A percentile compares a stretch with the other conserved stretches of the same genome.
These are phyloP conservation scores for Ophiosphaerella narmari DNA, from an alignment of 2,329 filamentous ascomycete genomes.

Conservation along the genomic window DNA sequence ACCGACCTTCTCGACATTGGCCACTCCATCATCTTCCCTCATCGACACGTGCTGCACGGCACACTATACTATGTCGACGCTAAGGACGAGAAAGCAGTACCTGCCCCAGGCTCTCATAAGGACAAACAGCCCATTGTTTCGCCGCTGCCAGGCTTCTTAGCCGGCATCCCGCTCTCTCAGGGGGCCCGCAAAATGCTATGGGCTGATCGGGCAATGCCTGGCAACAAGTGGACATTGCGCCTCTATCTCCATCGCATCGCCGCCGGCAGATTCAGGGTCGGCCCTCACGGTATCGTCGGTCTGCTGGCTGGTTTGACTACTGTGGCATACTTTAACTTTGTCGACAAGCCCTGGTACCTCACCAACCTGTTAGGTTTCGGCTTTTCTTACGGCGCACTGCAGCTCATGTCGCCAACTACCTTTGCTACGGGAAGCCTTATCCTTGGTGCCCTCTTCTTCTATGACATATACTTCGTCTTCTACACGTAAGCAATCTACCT, in stretches of 20 bases:
- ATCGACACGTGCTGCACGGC: constrained; percentile 63
- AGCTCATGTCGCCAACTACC: constrained; percentile 85
- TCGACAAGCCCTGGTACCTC: constrained; percentile 68
- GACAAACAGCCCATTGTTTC: constrained; percentile 39
- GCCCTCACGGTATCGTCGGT: constrained; percentile 60
- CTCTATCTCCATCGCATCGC: constrained; percentile 59
- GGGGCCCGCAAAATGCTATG: constrained; percentile 50
- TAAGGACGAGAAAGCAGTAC: constrained; percentile 38
- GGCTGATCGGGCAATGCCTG: constrained; percentile 53
- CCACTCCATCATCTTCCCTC: constrained; percentile 73
- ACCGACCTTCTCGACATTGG: constrained; percentile 71
- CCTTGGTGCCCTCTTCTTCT: constrained; percentile 81
- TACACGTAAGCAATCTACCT: constrained; percentile 65
- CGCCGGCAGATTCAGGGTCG: constrained; percentile 58
- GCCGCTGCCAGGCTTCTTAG: constrained; percentile 58
- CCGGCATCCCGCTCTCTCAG: constrained; percentile 52
- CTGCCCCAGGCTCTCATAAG: constrained; percentile 32
- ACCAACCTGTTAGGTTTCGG: constrained; percentile 87
- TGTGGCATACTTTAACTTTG: constrained; percentile 67
- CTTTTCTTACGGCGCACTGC: constrained; percentile 81
- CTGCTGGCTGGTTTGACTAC: constrained; percentile 59
- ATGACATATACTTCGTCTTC: constrained; percentile 93
- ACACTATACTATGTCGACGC: constrained; percentile 55
- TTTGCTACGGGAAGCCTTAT: constrained; percentile 82
- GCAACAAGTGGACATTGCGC: constrained; percentile 58